A percentile compares a stretch with the other conserved stretches of the same genome.
Conservation (phyloP, 768 basidiomycete species). For the Suillus sp. region DNA sequence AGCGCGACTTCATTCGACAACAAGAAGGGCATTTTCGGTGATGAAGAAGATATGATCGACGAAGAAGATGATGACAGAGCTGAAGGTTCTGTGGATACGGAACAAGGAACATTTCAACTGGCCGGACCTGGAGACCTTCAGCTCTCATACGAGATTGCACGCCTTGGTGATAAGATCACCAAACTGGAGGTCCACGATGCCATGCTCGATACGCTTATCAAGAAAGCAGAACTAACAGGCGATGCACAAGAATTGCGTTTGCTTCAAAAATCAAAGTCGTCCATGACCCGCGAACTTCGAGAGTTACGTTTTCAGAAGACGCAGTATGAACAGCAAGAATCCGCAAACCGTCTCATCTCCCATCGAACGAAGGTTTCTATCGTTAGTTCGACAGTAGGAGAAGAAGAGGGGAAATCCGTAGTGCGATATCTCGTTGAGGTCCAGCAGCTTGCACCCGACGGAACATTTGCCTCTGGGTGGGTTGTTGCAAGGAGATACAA, state of each 20-base stretch:
- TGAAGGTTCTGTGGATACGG: conserved; percentile 30
- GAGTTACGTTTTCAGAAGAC: conserved; percentile 86
- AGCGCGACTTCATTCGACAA: conserved; percentile 19
- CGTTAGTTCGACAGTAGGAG: conserved; percentile 77
- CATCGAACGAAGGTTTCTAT: conserved; percentile 85
- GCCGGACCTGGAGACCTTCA: conserved; percentile 91
- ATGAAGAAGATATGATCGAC: conserved; percentile 46
- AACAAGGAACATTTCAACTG: conserved; percentile 62
- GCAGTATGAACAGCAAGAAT: conserved; percentile 93
- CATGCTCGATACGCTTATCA: conserved; percentile 85
- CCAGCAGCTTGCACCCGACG: conserved; percentile 82
- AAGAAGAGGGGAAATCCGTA: conserved; percentile 87
- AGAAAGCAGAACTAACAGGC: conserved; percentile 93
- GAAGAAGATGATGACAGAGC: conserved; percentile 43
- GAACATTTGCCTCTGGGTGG: conserved; percentile 84
- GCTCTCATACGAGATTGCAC: conserved; percentile 81
- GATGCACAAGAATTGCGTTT: conserved; percentile 84
- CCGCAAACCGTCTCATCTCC: conserved; percentile 84
- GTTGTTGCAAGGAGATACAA: conserved; percentile 92
- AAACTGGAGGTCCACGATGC: conserved; percentile 79
- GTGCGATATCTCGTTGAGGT: conserved; percentile 92
- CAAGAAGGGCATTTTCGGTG: conserved; percentile 36
- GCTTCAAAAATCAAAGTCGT: conserved; percentile 77
- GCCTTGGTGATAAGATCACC: conserved; percentile 73
- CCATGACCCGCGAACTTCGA: conserved; percentile 80